A percentile compares a stretch with the other conserved stretches of the same genome.
phyloP scores from a whole-genome alignment of 75 land plant genomes.

The Pinus tabuliformis region DNA sequence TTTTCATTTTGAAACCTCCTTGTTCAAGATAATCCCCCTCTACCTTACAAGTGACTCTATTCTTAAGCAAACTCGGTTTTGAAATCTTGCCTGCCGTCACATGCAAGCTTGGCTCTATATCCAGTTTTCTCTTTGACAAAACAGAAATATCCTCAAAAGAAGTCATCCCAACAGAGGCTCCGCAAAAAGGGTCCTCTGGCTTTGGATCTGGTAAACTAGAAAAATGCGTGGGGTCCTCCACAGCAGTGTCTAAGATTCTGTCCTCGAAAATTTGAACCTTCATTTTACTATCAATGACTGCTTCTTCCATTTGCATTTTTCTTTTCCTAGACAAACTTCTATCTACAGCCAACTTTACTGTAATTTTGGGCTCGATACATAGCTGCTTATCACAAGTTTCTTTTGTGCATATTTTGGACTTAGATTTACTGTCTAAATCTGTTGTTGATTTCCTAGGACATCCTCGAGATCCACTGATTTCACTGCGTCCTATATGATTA shows the following conservation, averaged over 20 bases:
- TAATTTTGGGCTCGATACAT: neutral
- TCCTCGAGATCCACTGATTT: neutral
- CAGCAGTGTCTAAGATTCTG: neutral
- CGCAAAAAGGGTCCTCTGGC: too few relatives aligned
- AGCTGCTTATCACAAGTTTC: neutral
- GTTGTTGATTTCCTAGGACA: neutral
- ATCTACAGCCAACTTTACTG: neutral
- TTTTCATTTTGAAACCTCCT: too few relatives aligned
- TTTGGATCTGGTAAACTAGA: too few relatives aligned
- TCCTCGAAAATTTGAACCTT: slow-evolving; percentile 2
- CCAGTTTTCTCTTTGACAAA: too few relatives aligned
- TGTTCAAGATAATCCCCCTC: too few relatives aligned
- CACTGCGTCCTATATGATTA: slow-evolving; percentile 1
- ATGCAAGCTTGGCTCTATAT: too few relatives aligned
- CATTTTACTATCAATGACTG: neutral
- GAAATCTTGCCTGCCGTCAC: too few relatives aligned
- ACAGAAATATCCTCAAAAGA: too few relatives aligned
- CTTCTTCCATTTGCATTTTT: neutral
- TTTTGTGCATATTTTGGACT: neutral
- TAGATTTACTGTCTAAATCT: neutral
- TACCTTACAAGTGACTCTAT: too few relatives aligned
- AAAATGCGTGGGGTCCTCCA: too few relatives aligned
- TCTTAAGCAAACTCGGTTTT: too few relatives aligned
- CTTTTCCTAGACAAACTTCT: neutral
- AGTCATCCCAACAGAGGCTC: too few relatives aligned